Evolutionary conservation across 441 rosid species (phyloP), one percentile per base, ranked within the genome.

Genomic region (Biscutella laevigata): DNA sequence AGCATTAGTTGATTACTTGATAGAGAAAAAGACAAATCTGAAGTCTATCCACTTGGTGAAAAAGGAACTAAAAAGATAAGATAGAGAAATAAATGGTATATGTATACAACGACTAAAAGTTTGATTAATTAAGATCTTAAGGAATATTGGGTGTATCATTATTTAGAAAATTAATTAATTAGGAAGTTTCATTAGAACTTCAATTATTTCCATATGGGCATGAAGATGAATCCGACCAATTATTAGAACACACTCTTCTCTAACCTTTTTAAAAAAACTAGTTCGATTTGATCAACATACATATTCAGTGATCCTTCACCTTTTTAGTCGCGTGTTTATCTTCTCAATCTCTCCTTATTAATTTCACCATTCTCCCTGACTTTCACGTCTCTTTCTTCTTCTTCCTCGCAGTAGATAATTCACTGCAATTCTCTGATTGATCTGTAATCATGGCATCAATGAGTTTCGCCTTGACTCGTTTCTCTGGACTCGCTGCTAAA

Each of bases 401-500:
- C n/a, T n/a, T n/a, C n/a, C n/a, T n/a, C n/a, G n/a, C n/a, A n/a
- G n/a, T n/a, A n/a, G 39, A 20, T 44, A 4, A 10, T 4, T 13
- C 42, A n/a, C 28, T 14, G 12, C 39, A 38, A 5, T 52, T 53
- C 7, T 26, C 21, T 12, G 21, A 26, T 59, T 37, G 35, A 65
- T 57, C 49, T 46, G 27, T 38, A 39, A 24, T 36, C 53, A 82
- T 87, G 95, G 80, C 86, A 53, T 80, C 92, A 4, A 59, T 82
- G 55, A 53, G 58, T 40, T 68, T 79, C 52, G 58, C 59, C 36
- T 66, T 84, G 52, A 54, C 72, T 40, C 80, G 71, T 46, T 68
- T 81, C 60, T 59, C 70, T 15, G 66, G 73, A 59, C 57, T 49
- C 22, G 12, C 57, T 57, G 33, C 52, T 24, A 59, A 66, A 24